phyloP scores from a whole-genome alignment of 768 basidiomycete genomes.

The Mycena galericulata region DNA sequence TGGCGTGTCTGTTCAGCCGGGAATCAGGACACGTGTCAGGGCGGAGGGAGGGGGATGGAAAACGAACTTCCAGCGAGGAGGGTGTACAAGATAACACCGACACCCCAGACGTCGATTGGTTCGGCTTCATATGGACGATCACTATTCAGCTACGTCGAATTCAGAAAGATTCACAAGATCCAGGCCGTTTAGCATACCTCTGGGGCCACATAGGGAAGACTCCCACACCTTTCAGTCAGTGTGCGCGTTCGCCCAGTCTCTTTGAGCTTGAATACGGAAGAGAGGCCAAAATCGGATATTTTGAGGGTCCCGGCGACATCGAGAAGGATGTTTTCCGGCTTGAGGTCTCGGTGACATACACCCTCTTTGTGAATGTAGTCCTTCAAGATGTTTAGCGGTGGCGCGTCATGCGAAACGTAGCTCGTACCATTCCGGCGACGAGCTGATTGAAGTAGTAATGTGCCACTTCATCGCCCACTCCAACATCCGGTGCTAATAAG shows the following conservation, averaged over 20 bases:
- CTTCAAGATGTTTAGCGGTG: slow-evolving; percentile 51
- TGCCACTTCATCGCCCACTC: slow-evolving; percentile 87
- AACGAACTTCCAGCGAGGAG: slow-evolving; percentile 89
- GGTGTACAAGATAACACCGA: slow-evolving; percentile 94
- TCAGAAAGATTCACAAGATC: background rate
- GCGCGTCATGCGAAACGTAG: slow-evolving; percentile 10
- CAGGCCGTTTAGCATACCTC: slow-evolving; percentile 66
- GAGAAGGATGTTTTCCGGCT: slow-evolving; percentile 95
- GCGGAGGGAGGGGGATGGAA: background rate
- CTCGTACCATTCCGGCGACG: slow-evolving; percentile 79
- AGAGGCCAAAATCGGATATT: slow-evolving; percentile 95
- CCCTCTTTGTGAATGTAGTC: slow-evolving; percentile 89
- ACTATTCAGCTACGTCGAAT: slow-evolving; percentile 65
- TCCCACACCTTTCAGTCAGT: slow-evolving; percentile 89
- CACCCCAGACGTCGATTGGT: slow-evolving; percentile 96
- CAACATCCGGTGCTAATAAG: slow-evolving; percentile 85
- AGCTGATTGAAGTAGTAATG: slow-evolving; percentile 93
- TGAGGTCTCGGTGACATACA: slow-evolving; percentile 95
- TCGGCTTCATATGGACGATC: slow-evolving; percentile 85
- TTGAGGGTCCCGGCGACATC: slow-evolving; percentile 88
- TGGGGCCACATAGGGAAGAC: slow-evolving; percentile 94
- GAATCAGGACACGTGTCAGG: background rate
- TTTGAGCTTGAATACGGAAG: slow-evolving; percentile 89
- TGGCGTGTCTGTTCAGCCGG: slow-evolving; percentile 84
- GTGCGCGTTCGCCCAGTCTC: slow-evolving; percentile 79